Conservation (phyloP, 495 filamentous ascomycete genomes). For the Collariella sp. region DNA sequence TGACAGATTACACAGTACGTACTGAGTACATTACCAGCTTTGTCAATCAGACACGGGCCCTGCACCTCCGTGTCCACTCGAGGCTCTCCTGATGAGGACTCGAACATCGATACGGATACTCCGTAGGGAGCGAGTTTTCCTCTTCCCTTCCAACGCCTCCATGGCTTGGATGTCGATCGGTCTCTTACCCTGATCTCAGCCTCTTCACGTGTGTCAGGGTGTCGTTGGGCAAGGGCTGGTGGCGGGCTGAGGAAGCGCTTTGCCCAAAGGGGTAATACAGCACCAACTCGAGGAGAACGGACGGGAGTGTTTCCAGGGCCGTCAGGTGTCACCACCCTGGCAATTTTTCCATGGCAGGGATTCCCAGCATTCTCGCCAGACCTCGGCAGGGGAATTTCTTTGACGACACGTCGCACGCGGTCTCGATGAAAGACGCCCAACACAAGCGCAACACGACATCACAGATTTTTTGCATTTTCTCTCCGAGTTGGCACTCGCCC, state of each 20-base stretch:
- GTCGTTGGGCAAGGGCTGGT: too few species aligned
- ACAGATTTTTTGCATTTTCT: neutral
- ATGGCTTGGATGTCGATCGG: too few species aligned
- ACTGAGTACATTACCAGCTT: neutral
- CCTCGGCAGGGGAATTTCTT: constrained; percentile 11
- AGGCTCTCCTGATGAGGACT: too few species aligned
- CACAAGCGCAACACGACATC: neutral
- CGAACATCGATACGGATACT: too few species aligned
- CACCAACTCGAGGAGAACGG: constrained; percentile 15
- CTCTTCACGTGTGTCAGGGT: too few species aligned
- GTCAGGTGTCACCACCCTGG: too few species aligned
- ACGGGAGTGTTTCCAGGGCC: constrained; percentile 4
- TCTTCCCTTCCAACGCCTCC: too few species aligned
- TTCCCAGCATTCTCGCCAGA: neutral
- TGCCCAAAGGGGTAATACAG: constrained; percentile 8
- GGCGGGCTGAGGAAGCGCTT: constrained; percentile 4
- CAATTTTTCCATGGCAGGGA: neutral
- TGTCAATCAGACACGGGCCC: neutral
- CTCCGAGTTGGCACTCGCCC: neutral
- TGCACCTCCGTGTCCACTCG: too few species aligned
- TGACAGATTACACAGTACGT: neutral
- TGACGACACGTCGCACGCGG: constrained; percentile 6
- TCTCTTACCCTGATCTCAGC: too few species aligned
- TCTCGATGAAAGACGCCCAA: neutral
- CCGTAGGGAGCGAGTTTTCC: too few species aligned